Evolutionary conservation across 2,329 filamentous ascomycete genomes (phyloP).

Genomic region (Epichloe glyceriae): DNA sequence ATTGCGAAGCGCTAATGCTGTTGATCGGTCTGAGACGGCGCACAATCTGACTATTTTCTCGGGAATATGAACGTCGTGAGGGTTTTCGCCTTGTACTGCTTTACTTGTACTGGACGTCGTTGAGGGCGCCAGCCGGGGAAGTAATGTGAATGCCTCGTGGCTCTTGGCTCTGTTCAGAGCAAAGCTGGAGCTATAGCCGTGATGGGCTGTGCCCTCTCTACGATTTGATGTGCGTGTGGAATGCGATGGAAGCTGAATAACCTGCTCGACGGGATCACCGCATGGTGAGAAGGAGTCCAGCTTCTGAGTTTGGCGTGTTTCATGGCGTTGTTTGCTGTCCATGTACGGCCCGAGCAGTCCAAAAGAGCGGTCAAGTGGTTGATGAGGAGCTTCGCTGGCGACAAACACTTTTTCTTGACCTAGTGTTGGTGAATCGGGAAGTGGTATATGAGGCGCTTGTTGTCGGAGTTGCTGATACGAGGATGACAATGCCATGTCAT

Average conservation of each 20-base stretch:
- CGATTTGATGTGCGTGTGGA: not conserved
- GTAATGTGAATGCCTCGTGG: slow-evolving; percentile 11
- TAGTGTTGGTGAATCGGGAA: slow-evolving; percentile 5
- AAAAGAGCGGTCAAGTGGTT: not conserved
- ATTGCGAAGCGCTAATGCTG: slow-evolving; percentile 1
- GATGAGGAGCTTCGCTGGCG: not conserved
- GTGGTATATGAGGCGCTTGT: not conserved
- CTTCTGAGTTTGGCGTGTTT: not conserved
- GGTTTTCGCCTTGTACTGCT: not conserved
- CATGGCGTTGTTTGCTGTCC: not conserved
- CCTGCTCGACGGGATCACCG: not conserved
- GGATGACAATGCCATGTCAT: not conserved
- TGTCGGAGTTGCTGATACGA: not conserved
- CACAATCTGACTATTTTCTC: not conserved
- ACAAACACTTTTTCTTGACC: slow-evolving; percentile 1
- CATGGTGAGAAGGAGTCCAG: not conserved
- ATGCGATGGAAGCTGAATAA: not conserved
- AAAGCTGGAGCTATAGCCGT: slow-evolving; percentile 11
- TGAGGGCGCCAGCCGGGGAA: slow-evolving; percentile 7
- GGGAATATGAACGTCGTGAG: not conserved
- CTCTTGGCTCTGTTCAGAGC: slow-evolving; percentile 11
- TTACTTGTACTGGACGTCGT: not conserved
- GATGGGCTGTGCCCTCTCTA: not conserved
- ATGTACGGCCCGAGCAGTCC: not conserved
- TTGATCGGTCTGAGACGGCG: not conserved